Evolutionary conservation across 2,329 filamentous ascomycete species (phyloP), one percentile per base, ranked within the genome.

Genomic region (Penicillium psychrosexuale): DNA sequence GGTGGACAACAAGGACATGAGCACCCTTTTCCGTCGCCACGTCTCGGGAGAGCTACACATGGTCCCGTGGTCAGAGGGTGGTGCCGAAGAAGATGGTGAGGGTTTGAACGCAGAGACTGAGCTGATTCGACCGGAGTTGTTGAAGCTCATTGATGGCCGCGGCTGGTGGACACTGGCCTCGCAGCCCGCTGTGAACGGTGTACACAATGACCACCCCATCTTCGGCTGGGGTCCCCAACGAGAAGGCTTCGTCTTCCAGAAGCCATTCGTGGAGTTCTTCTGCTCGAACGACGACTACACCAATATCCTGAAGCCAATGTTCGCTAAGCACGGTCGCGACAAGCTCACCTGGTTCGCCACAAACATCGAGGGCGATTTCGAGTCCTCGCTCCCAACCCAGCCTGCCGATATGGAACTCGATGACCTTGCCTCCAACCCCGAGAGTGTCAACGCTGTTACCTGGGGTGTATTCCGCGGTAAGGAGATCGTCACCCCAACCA

Each of bases 111-210:
- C 90, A 17, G 94, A 99, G 76, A 96, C 91, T 3, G 83, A 83
- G 28, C 85, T 86, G 1, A 99, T 99, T 72, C 86, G 86, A 57
- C 76, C 84, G 1, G 83, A 91, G 60, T 84, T 99, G 0, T 75
- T 94, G 28, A 78, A 79, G 38, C 80, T 99, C 56, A 97, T 96
- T 72, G 75, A 78, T 57, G 84, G 86, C 63, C 81, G 83, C 56
- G 91, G 92, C 53, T 97, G 92, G 90, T 97, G 92, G 92, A 97
- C 92, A 3, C 87, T 99, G 4, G 94, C 94, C 4, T 96, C 90
- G 4, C 94, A 99, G 70, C 94, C 94, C 4, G 90, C 93, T 15
- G 91, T 97, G 54, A 96, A 97, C 69, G 91, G 92, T 39, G 76
- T 92, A 19, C 83, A 82, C 34, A 95, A 89, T 28, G 84, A 82